phyloP scores from a whole-genome alignment of 208 protist genomes.

The Acanthamoeba royreba region DNA sequence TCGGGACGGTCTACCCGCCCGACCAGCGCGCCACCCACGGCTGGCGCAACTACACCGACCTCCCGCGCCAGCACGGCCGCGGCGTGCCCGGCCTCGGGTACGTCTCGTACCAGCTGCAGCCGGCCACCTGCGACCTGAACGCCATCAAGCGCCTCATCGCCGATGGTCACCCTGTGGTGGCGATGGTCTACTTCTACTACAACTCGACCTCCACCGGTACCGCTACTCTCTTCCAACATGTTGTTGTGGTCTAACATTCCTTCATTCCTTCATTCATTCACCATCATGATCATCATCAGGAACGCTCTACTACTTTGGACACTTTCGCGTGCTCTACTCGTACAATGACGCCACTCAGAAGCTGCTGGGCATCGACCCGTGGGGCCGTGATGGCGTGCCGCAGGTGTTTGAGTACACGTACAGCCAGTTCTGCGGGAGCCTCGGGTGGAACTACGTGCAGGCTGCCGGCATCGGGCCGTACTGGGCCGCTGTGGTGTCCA shows the following conservation, averaged over 20 bases:
- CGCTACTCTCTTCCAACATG: no score
- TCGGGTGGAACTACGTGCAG: conserved; percentile 12
- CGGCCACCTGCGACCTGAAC: not conserved
- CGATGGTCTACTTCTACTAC: conserved; percentile 7
- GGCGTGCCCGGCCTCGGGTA: not conserved
- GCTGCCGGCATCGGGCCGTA: not conserved
- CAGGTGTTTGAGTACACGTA: not conserved
- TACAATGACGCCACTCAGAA: not conserved
- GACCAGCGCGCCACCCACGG: not conserved
- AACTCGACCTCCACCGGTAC: not conserved
- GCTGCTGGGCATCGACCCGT: not conserved
- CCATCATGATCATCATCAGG: no score
- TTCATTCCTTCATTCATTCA: no score
- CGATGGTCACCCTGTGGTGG: not conserved
- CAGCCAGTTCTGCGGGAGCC: not conserved
- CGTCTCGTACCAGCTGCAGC: not conserved
- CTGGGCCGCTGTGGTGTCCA: not conserved
- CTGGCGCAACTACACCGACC: not conserved
- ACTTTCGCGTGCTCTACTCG: not conserved
- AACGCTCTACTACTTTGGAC: not conserved
- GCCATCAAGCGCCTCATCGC: not conserved
- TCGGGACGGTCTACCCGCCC: not conserved
- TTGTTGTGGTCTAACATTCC: no score
- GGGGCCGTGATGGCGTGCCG: not conserved
- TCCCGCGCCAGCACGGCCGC: no score